phyloP scores from a whole-genome alignment of 331 rosid species.

The Acacia pycnantha region DNA sequence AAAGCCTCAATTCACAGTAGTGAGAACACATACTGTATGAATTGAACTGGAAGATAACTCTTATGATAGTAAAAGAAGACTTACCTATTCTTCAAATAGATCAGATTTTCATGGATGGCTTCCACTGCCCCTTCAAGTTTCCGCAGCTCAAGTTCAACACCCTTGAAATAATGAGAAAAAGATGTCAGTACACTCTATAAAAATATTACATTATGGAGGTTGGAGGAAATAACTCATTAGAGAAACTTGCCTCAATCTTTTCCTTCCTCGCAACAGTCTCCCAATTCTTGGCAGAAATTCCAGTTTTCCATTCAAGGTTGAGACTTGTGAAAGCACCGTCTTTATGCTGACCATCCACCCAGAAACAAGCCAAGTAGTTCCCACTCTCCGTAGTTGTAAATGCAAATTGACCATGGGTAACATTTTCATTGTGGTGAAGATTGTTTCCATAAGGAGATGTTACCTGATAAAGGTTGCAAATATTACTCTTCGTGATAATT shows the following conservation, averaged over 20 bases:
- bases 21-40: slow-evolving; percentile 16
- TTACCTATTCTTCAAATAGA: slow-evolving; percentile 55
- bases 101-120: slow-evolving; percentile 55
- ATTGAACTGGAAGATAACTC: neutral
- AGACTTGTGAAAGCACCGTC: slow-evolving; percentile 31
- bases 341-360: slow-evolving; percentile 36
- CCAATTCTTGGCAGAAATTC: slow-evolving; percentile 78
- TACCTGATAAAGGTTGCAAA: slow-evolving; percentile 36
- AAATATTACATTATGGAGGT: neutral
- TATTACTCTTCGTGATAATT: neutral
- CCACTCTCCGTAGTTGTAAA: slow-evolving; percentile 64
- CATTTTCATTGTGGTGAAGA: slow-evolving; percentile 61
- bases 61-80: neutral
- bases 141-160: slow-evolving; percentile 72
- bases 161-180: slow-evolving; percentile 39
- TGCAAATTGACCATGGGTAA: slow-evolving; percentile 75
- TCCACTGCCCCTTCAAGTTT: slow-evolving; percentile 66
- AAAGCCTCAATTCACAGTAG: neutral
- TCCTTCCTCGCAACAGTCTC: slow-evolving; percentile 77
- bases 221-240: neutral
- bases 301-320: slow-evolving; percentile 84
- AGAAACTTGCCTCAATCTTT: slow-evolving; percentile 60
- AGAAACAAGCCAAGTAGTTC: slow-evolving; percentile 62
- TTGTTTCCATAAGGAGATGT: slow-evolving; percentile 73
- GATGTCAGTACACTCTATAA: neutral